These are phyloP conservation scores for Cryptococcus hybrid DNA, from an alignment of 1,284 basidiomycete genomes.

Conservation along the genomic window DNA sequence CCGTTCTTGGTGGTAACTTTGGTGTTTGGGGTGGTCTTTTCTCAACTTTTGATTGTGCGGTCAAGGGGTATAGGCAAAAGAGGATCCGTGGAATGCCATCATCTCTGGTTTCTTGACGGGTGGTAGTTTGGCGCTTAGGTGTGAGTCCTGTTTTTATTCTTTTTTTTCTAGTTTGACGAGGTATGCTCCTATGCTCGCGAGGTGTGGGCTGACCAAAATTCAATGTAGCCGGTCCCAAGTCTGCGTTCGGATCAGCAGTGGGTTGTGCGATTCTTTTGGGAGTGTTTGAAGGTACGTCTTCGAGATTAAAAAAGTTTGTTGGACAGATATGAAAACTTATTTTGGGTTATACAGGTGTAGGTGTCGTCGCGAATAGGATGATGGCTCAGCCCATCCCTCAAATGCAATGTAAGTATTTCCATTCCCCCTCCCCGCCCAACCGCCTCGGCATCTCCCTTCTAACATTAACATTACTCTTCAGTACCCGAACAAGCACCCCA, in stretches of 20 bases:
- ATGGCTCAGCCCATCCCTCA: conserved; percentile 49
- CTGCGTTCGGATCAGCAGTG: conserved; percentile 85
- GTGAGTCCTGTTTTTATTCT: conserved; percentile 58
- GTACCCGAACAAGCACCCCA: conserved; percentile 34
- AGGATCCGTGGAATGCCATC: conserved; percentile 99
- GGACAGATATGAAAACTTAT: background rate
- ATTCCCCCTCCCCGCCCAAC: background rate
- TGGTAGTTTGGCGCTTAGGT: conserved; percentile 89
- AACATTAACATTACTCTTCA: background rate
- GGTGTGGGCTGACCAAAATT: too few relatives aligned
- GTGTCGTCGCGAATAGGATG: conserved; percentile 48
- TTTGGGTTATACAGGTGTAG: conserved; percentile 33
- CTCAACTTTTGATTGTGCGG: conserved; percentile 95
- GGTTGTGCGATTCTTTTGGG: conserved; percentile 96
- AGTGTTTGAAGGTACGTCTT: conserved; percentile 75
- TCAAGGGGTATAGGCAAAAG: conserved; percentile 98
- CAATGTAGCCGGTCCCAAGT: conserved; percentile 77
- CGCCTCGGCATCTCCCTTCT: background rate
- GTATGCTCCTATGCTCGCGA: background rate
- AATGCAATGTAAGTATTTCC: conserved; percentile 40
- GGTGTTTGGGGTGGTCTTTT: conserved; percentile 98
- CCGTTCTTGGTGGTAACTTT: conserved; percentile 97
- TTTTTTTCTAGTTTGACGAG: background rate
- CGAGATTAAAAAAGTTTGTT: background rate
- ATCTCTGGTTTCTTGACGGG: conserved; percentile 98